Base-by-base conservation (phyloP, 2,329 filamentous ascomycete genomes). In the Claviceps capensis region DNA sequence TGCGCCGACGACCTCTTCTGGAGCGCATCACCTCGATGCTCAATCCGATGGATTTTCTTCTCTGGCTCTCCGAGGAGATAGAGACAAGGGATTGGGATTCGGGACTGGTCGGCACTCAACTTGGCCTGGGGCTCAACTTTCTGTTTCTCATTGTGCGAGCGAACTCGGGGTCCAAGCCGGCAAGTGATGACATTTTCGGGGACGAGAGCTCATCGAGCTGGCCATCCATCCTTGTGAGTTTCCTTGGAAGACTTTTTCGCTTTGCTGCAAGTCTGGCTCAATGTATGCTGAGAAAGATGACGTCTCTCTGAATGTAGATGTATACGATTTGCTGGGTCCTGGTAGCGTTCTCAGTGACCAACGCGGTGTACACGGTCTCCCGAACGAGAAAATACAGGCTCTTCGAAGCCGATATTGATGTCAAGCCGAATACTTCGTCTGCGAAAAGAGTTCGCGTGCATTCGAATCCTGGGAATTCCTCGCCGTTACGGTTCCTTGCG, bases 61-160 rank as follows among this genome's bases (percentile, higher is more conserved):
- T 98, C 17, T 95, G 88, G 86, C 69, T 95, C 2, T 94, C 88
- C 0, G 91, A 97, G 65, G 88, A 95, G 69, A 78, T 98, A 54
- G 90, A 96, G 65, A 88, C 88, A 30, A 83, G 85, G 63, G 87
- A 95, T 60, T 94, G 89, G 82, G 87, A 96, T 59, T 88, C 91
- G 19, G 84, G 86, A 58, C 71, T 82, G 38, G 85, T 88, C 66
- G 86, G 88, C 26, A 79, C 82, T 5, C 82, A 87, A 49, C 72
- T 95, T 17, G 91, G 89, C 5, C 60, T 95, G 30, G 77, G 65
- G 0, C 73, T 90, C 60, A 97, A 97, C 67, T 69, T 95, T 42
- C 59, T 84, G 36, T 91, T 95, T 64, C 73, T 96, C 51, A 69
- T 97, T 57, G 86, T 89, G 34, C 80, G 88, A 59, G 88, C 89